These are phyloP conservation scores for Cercospora brassicicola DNA, from an alignment of 2,329 filamentous ascomycete species.

Conservation along the genomic window DNA sequence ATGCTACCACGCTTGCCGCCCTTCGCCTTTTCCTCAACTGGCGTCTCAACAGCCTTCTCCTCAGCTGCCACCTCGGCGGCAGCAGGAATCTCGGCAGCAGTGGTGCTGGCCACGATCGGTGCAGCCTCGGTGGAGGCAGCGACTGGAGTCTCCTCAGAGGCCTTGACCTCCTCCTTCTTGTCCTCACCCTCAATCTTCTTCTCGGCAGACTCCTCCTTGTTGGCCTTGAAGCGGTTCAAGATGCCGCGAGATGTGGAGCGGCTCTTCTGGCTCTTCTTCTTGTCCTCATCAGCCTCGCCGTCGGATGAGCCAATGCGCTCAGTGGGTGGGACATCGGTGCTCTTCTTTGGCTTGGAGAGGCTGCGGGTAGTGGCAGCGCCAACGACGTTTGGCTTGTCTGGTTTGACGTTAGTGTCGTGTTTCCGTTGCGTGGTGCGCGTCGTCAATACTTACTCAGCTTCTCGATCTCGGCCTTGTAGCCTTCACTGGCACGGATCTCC, in stretches of 20 bases:
- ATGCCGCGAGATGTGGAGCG: conserved; percentile 60
- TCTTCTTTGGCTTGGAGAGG: conserved; percentile 48
- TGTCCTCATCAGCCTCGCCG: conserved; percentile 46
- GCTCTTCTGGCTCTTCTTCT: conserved; percentile 57
- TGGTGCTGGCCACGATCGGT: conserved; percentile 25
- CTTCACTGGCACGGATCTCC: conserved; percentile 72
- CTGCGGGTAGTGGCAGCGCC: conserved; percentile 39
- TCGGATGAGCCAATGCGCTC: conserved; percentile 45
- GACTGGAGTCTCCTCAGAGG: conserved; percentile 41
- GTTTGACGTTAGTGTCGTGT: conserved; percentile 10
- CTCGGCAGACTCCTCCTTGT: conserved; percentile 57
- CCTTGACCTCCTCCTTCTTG: conserved; percentile 45
- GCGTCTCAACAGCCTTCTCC: conserved; percentile 41
- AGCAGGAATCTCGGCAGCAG: conserved; percentile 41
- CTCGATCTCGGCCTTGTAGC: conserved; percentile 84
- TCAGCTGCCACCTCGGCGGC: conserved; percentile 44
- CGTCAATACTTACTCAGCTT: conserved; percentile 58
- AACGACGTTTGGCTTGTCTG: conserved; percentile 39
- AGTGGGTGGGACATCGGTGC: conserved; percentile 47
- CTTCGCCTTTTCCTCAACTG: conserved; percentile 59
- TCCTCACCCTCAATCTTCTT: conserved; percentile 44
- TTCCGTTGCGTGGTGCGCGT: conserved; percentile 34
- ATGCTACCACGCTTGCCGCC: conserved; percentile 79
- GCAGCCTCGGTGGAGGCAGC: conserved; percentile 34
- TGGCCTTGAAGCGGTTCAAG: conserved; percentile 59